Base-by-base conservation (phyloP, 2,329 filamentous ascomycete genomes). In the Diaporthe eres region DNA sequence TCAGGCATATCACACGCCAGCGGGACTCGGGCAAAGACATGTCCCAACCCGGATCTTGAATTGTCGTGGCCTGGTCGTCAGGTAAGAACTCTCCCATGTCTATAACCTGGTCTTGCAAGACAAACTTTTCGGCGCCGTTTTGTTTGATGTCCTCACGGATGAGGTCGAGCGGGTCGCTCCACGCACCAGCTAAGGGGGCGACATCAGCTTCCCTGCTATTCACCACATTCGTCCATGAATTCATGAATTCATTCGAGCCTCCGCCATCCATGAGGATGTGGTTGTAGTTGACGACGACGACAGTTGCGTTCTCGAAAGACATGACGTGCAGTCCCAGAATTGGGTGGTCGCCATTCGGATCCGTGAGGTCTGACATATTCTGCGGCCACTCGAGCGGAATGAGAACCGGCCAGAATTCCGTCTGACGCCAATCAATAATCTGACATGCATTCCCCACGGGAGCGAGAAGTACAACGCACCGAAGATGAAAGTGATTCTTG, bases 401-500 rank as follows among this genome's bases (percentile, higher is more conserved):
- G 1, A 63, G 58, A 28, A 63, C 37, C 19, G 58, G n/a, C 13
- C 22, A 42, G n/a, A 61, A 2, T 42, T 42, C 58, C n/a, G 58
- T 15, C 58, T 61, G 10, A 1, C 2, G 15, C 19, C 15, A 22
- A 6, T 44, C 2, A 61, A 28, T 17, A 42, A n/a, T 61, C 58
- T 19, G n/a, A 15, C 3, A 2, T 42, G 22, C 10, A 39, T 25
- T 17, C 12, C 13, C 9, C n/a, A 44, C 37, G n/a, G n/a, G 13
- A 37, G 6, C 44, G 25, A 28, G 19, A 13, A 61, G 5, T 3
- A 15, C 3, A 15, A 42, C 58, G n/a, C 13, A 61, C 58, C 58
- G 12, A 25, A 61, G 58, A 61, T 61, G 58, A 61, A n/a, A 61
- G 37, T 19, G 57, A 61, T n/a, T 8, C 17, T n/a, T 61, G 57